Base-by-base conservation (phyloP, 1,284 basidiomycete species). In the Melampsora medusae region DNA sequence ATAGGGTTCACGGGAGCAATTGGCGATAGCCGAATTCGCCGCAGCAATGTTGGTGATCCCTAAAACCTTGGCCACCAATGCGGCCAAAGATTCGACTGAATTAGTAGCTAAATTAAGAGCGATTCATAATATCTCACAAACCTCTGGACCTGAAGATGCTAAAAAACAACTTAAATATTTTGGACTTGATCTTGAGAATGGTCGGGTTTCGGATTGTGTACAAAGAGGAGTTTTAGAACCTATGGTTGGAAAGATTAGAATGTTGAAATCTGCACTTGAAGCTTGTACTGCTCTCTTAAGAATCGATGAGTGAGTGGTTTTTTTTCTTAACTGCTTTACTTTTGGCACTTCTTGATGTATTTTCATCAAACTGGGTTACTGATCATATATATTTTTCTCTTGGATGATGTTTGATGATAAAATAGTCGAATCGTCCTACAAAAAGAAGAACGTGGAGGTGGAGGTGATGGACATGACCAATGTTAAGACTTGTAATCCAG, bases 11-110 rank as follows among this genome's bases (percentile, higher is more conserved):
- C 88, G 97, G 81, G 97, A 99, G 85, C 97, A 99, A 84, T 87
- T 99, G 64, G 97, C 97, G 35, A 98, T 99, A 81, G 97, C 96
- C 49, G 97, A 99, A 84, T 99, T 99, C 83, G 96, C 97, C 48
- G 87, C 88, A 80, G 92, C 97, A 4, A 87, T 99, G 69, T 87
- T 99, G 56, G 89, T 95, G 22, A 99, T 99, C 80, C 95, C 96
- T 78, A 99, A 99, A 86, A 94, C 91, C 28, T 90, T 99, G 28
- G 91, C 97, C 1, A 92, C 98, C 78, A 99, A 99, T 83, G 97
- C 97, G 46, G 97, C 95, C 56, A 98, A 99, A 84, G 97, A 99
- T 84, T 94, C 94, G 66, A 99, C 96, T 1, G 94, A 98, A 77
- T 89, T 99, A 33, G 94, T 99, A 59, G 95, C 97, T 70, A 98